Evolutionary conservation across 805 yeast species (phyloP).

Genomic region (Saturnispora dispora): DNA sequence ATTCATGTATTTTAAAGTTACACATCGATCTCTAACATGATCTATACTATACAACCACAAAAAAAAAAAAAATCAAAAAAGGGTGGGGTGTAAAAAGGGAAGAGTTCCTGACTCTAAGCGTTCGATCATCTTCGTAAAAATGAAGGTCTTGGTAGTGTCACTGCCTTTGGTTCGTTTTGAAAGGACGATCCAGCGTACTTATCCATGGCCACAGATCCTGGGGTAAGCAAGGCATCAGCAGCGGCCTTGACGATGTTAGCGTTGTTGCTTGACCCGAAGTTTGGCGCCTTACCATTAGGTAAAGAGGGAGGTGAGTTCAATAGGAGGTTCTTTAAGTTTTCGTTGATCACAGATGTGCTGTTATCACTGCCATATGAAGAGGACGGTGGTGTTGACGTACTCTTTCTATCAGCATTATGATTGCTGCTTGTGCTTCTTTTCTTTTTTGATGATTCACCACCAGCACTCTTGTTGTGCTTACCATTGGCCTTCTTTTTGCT

Average conservation of each 20-base stretch:
- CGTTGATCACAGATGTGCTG: neutral
- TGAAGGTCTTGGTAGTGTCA: constrained; percentile 47
- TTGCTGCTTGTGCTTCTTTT: neutral
- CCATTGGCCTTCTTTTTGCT: neutral
- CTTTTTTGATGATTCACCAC: constrained; percentile 9
- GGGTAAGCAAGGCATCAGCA: constrained; percentile 10
- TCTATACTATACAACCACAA: neutral
- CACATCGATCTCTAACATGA: neutral
- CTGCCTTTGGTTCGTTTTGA: constrained; percentile 47
- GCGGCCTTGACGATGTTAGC: constrained; percentile 6
- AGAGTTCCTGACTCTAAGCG: neutral
- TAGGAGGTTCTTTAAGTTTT: neutral
- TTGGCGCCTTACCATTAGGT: constrained; percentile 14
- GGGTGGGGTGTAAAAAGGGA: neutral
- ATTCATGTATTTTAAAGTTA: neutral
- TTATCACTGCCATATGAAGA: neutral
- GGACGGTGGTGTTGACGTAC: neutral
- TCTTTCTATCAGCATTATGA: neutral
- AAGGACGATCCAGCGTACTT: constrained; percentile 50
- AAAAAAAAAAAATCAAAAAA: neutral
- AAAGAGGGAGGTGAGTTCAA: constrained; percentile 4
- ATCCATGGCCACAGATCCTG: constrained; percentile 13
- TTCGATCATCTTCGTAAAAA: constrained; percentile 22
- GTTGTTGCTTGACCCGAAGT: constrained; percentile 8
- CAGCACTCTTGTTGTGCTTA: constrained; percentile 5